Base-by-base conservation (phyloP, 352 stramenopile species). In the Globisporangium okanoganense region DNA sequence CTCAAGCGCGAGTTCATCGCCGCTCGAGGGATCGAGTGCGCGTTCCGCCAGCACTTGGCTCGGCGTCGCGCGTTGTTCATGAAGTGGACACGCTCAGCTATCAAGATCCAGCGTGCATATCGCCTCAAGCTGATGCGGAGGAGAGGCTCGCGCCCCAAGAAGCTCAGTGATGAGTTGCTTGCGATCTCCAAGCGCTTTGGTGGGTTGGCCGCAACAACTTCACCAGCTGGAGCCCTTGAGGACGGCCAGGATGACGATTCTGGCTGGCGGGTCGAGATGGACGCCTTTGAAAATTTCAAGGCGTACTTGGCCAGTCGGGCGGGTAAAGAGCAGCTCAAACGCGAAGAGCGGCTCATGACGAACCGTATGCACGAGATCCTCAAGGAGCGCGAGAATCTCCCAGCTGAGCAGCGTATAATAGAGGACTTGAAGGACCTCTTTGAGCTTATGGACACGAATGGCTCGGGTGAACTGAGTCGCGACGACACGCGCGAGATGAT, bases 401-500 rank as follows among this genome's bases (percentile, higher is more conserved):
- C 79, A 5, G 48, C 58, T 1, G 58, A 85, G 5, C 69, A 81
- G 20, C 76, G 80, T 7, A 31, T 89, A 8, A 55, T 80, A 2
- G 76, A 87, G 57, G 78, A 92, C 24, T 61, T 78, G 0, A 64
- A 74, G 5, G 84, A 91, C 44, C 63, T 92, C 6, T 94, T 94
- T 57, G 82, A 90, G 62, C 71, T 89, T 14, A 61, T 89, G 27
- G 84, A 92, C 25, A 63, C 76, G n/a, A 69, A 61, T 22, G 77
- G 77, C 1, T 65, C 58, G 14, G 75, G 78, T 2, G 82, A 88
- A 62, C 58, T 90, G 2, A 79, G 70, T 7, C 63, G 78, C 13
- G 78, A 86, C 6, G 59, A 62, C 12, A 83, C 70, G 1, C 65
- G 64, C 13, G 78, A 74, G 44, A 60, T 91, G 31, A 88, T 88